Conservation (phyloP, 257 asterid species). For the Scutellaria baicalensis region DNA sequence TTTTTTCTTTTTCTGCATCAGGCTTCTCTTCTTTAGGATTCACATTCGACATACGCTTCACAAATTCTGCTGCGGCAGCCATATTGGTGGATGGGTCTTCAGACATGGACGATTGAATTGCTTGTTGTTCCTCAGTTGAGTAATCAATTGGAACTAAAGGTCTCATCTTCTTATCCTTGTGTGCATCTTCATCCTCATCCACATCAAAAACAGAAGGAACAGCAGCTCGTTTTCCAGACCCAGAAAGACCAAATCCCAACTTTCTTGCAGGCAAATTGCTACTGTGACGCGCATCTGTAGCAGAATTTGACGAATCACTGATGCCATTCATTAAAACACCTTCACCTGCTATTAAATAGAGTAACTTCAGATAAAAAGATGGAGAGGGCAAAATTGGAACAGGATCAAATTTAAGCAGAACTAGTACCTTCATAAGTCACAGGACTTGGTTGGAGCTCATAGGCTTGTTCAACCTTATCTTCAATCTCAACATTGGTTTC, state of each 20-base stretch:
- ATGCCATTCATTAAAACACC: constrained; percentile 46
- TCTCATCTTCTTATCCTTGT: constrained; percentile 95
- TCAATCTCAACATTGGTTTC: constrained; percentile 34
- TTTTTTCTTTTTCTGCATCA: constrained; percentile 62
- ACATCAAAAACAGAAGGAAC: constrained; percentile 85
- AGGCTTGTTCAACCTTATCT: constrained; percentile 34
- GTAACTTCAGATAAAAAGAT: constrained; percentile 1
- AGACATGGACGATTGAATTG: constrained; percentile 39
- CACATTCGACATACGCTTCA: constrained; percentile 53
- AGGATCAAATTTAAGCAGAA: constrained; percentile 1
- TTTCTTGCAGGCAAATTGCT: constrained; percentile 60
- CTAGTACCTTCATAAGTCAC: constrained; percentile 35
- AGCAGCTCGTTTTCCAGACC: constrained; percentile 80
- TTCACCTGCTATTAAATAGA: constrained; percentile 44
- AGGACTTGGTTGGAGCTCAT: constrained; percentile 33
- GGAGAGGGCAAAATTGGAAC: not conserved
- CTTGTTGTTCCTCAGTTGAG: constrained; percentile 75
- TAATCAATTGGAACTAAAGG: constrained; percentile 98
- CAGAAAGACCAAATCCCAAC: constrained; percentile 89
- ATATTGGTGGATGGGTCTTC: constrained; percentile 49
- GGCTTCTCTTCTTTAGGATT: constrained; percentile 64
- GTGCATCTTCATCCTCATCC: constrained; percentile 94
- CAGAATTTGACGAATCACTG: constrained; percentile 43
- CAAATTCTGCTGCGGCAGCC: constrained; percentile 62
- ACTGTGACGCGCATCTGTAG: constrained; percentile 44